Base-by-base conservation (phyloP, 805 yeast genomes). In the Suhomyces prunicola region DNA sequence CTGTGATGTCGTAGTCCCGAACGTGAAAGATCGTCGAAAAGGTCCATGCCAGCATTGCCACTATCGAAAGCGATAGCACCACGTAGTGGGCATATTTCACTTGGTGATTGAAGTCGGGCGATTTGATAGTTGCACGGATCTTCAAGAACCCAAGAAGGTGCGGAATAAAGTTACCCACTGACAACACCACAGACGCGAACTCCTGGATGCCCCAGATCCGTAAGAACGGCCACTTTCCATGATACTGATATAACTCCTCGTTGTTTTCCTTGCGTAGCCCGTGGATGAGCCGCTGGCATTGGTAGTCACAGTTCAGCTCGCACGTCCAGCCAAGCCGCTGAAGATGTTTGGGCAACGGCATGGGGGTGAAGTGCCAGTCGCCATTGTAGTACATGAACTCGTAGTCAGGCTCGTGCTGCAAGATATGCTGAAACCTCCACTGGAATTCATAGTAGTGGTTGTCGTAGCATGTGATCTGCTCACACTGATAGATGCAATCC, bases 171-270 rank as follows among this genome's bases (percentile, higher is more conserved):
- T 75, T 75, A 5, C 76, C 78, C 12, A 73, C n/a, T n/a, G 96
- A 88, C 67, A 94, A 93, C 1, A 90, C 19, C 1, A 88, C 84
- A 12, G 96, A 86, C 23, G 86, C 88, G 0, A 90, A 72, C 66
- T 94, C 99, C 68, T 94, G 99, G 10, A 87, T 73, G 0, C 96
- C 96, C n/a, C 79, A 69, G 0, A 88, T 64, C 48, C 99, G 77
- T 15, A 75, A 56, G 63, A 94, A 94, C 2, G 98, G 98, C 99
- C 99, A 94, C 72, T 94, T 94, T 0, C 99, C 99, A 68, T 94
- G 97, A 71, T 90, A 94, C 67, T 94, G 99, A 41, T 79, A 78
- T 0, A 90, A 72, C 52, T 83, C 85, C 54, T 79, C 76, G n/a
- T 78, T 75, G 2, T 69, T 57, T 0, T 53, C 58, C 13, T 72